Evolutionary conservation across 805 yeast genomes (phyloP), one percentile per base, ranked within the genome.

Genomic region (Monosporozyma solicola): DNA sequence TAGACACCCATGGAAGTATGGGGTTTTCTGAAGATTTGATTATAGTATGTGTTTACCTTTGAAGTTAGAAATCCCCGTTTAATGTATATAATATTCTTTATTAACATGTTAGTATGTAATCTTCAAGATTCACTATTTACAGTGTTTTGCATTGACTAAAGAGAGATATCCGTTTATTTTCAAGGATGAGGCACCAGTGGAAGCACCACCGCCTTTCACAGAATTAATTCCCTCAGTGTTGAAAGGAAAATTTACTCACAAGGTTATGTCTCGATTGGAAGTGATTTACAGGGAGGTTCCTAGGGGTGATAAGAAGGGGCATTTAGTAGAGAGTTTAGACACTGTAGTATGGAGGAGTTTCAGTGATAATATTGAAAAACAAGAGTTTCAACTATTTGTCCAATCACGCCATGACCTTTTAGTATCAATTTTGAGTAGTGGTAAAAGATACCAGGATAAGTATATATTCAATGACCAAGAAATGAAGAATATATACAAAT

Each of bases 81-180:
- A n/a, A 35, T 3, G 15, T 49, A 13, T 41, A 32, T 24, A 15
- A 10, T 27, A 31, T 32, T 43, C 35, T 35, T 46, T 33, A 10
- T 37, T 45, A 32, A 45, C 52, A 33, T 27, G 24, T 24, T 22
- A 33, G 43, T 49, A 47, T 44, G 49, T 15, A 22, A 16, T 29
- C 35, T 35, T 20, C n/a, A 22, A 20, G 11, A 25, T 48, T 27
- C 15, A 32, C 4, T 32, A 32, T 32, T 32, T 32, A 9, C 11
- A 63, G 66, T 55, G 64, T 43, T 51, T 64, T 43, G 64, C 66
- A 16, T 45, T 61, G 1, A 63, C 64, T 5, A 61, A 61, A 46
- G 49, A 31, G 16, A 57, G 60, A 33, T 60, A 61, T 50, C 64
- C 62, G 3, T 50, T 20, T 50, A 51, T 41, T 48, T 51, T 44